Conservation (phyloP, 2,329 filamentous ascomycete genomes). For the Cordyceps cateniannulata region DNA sequence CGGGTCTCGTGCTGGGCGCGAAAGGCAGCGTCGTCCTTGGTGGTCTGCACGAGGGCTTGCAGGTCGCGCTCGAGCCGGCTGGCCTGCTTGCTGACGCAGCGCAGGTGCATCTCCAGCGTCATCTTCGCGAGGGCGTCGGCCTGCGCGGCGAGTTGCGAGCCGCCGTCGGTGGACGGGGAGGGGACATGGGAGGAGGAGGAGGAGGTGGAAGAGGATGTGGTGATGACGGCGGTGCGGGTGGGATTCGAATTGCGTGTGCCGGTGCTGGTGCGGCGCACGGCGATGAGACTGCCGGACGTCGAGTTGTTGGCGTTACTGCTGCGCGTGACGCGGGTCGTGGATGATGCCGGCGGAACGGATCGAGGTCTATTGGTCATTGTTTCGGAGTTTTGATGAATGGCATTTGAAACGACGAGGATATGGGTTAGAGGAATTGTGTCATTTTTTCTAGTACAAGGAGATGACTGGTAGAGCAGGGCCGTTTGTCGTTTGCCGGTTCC, state of each 20-base stretch:
- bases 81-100: slow-evolving; percentile 21
- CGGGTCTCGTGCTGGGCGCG: slow-evolving; percentile 24
- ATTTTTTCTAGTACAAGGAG: neutral
- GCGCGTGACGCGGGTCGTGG: slow-evolving; percentile 1
- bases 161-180: neutral
- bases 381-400: neutral
- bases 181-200: neutral
- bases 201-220: neutral
- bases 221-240: neutral
- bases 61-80: slow-evolving; percentile 26
- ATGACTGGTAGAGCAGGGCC: neutral
- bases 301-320: neutral
- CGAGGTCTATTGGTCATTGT: slow-evolving; percentile 7
- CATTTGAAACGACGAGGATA: neutral
- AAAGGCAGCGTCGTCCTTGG: slow-evolving; percentile 23
- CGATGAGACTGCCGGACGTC: neutral
- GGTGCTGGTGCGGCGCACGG: slow-evolving; percentile 2
- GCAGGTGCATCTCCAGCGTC: slow-evolving; percentile 31
- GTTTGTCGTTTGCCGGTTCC: slow-evolving; percentile 5
- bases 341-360: slow-evolving; percentile 1
- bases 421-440: neutral
- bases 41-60: slow-evolving; percentile 20
- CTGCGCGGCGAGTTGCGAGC: slow-evolving; percentile 18
- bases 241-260: neutral
- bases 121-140: slow-evolving; percentile 30